Conservation (phyloP, 192 early-diverging fungal species). For the Coemansia sp. region DNA sequence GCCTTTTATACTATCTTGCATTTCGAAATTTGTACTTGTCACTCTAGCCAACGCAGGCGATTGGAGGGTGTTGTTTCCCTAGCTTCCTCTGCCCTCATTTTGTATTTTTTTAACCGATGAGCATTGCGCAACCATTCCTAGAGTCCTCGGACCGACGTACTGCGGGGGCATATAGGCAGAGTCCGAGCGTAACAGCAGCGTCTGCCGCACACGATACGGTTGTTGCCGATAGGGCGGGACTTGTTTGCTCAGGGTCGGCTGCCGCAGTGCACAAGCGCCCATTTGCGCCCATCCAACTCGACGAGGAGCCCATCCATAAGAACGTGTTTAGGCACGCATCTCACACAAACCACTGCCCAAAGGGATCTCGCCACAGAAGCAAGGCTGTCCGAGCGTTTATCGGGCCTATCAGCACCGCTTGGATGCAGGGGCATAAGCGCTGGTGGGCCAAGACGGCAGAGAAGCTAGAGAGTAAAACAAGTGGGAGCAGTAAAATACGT, state of each 20-base stretch:
- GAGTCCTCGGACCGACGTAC: not conserved
- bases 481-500: constrained; percentile 20
- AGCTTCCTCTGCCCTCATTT: not conserved
- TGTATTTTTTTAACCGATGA: constrained; percentile 1
- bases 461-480: constrained; percentile 23
- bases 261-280: constrained; percentile 39
- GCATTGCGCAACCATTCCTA: not conserved
- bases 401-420: constrained; percentile 28
- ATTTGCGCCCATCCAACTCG: constrained; percentile 31
- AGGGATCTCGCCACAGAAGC: constrained; percentile 8
- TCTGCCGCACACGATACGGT: not conserved
- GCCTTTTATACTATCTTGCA: not conserved
- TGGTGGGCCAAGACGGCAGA: constrained; percentile 49
- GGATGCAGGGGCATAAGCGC: constrained; percentile 54
- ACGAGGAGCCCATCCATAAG: constrained; percentile 27
- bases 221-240: not conserved
- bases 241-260: not conserved
- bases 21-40: not conserved
- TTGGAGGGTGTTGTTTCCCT: not conserved
- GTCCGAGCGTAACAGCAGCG: not conserved
- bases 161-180: not conserved
- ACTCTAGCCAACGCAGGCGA: constrained; percentile 3
- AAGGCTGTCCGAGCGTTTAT: constrained; percentile 41
- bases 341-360: not conserved
- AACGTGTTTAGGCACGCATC: constrained; percentile 23